Percentiles rank a stretch among this genome's conserved stretches.
Evolutionary conservation across 352 stramenopile genomes (phyloP).

Genomic region (Nothophytophthora sp.): DNA sequence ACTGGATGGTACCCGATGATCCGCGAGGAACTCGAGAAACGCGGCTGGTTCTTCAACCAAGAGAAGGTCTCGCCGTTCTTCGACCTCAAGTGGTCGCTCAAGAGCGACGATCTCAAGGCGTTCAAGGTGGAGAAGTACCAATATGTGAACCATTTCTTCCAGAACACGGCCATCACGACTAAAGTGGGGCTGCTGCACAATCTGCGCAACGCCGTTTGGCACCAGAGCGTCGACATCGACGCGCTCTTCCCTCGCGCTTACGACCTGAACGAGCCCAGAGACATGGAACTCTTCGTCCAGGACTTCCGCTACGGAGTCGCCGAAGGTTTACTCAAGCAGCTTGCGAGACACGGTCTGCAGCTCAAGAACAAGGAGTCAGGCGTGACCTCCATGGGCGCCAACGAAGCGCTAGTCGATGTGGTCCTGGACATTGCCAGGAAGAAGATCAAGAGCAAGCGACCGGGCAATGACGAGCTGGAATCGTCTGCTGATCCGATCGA

Average conservation of each 20-base stretch:
- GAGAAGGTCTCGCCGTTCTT: conserved; percentile 87
- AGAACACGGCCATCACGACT: conserved; percentile 92
- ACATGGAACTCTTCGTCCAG: conserved; percentile 90
- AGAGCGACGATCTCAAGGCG: conserved; percentile 82
- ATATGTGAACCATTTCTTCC: conserved; percentile 91
- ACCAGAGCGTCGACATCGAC: conserved; percentile 81
- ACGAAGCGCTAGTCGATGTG: conserved; percentile 61
- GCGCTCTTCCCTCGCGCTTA: conserved; percentile 89
- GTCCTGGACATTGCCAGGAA: conserved; percentile 53
- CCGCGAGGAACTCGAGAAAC: conserved; percentile 83
- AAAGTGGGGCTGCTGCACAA: conserved; percentile 91
- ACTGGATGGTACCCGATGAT: conserved; percentile 94
- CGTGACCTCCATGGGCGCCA: conserved; percentile 26
- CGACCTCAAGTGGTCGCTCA: conserved; percentile 93
- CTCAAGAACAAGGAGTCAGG: conserved; percentile 14
- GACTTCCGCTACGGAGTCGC: conserved; percentile 89
- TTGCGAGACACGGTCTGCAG: conserved; percentile 28
- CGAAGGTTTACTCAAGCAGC: conserved; percentile 82
- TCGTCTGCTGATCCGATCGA: conserved; percentile 21
- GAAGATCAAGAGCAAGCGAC: conserved; percentile 53
- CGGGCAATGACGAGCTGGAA: conserved; percentile 10
- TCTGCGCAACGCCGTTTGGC: conserved; percentile 75
- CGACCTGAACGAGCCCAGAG: conserved; percentile 80
- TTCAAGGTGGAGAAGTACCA: conserved; percentile 85
- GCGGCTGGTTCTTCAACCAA: conserved; percentile 89